Base-by-base conservation (phyloP, 2,329 filamentous ascomycete species). In the Xylaria sp. region DNA sequence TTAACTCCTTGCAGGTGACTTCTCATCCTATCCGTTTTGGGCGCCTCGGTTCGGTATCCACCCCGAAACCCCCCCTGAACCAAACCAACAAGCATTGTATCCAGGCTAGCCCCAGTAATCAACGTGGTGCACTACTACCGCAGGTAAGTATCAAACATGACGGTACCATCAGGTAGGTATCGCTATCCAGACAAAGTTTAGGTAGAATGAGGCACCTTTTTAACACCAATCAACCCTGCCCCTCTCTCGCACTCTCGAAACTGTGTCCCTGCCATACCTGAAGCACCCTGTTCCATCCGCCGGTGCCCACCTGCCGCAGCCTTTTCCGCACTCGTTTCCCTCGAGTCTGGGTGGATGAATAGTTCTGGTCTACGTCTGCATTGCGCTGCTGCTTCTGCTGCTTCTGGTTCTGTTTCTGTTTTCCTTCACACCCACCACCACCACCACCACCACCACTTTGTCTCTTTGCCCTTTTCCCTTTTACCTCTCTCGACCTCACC, bases 231-330 rank as follows among this genome's bases (percentile, higher is more conserved):
- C 68, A 70, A 70, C 65, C 68, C 65, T 70, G 70, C 68, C 70
- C 70, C 65, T 70, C 70, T 70, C 70, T 54, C 64, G 51, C 67
- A 58, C 65, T 72, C 70, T 68, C 70, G 65, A 72, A 70, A 72
- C 70, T 57, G 59, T 36, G 60, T 48, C 60, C 51, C 51, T 63
- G 60, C 38, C 56, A 9, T 38, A 38, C 36, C 36, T 65, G 54
- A 20, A 40, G 40, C 51, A 57, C 59, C 69, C 54, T 49, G 48
- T 61, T 33, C 65, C 48, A 40, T 46, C 57, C 58, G 53, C 57
- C 33, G 31, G 38, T 44, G 59, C 51, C 61, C 66, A 58, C 48
- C 61, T 60, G 54, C 56, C 57, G 61, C 66, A 63, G 57, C 65
- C 65, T 54, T 62, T 66, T 63, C 62, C 62, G 61, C 66, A 42